phyloP scores from a whole-genome alignment of 768 basidiomycete genomes.

The Lactifluus hygrophoroides region DNA sequence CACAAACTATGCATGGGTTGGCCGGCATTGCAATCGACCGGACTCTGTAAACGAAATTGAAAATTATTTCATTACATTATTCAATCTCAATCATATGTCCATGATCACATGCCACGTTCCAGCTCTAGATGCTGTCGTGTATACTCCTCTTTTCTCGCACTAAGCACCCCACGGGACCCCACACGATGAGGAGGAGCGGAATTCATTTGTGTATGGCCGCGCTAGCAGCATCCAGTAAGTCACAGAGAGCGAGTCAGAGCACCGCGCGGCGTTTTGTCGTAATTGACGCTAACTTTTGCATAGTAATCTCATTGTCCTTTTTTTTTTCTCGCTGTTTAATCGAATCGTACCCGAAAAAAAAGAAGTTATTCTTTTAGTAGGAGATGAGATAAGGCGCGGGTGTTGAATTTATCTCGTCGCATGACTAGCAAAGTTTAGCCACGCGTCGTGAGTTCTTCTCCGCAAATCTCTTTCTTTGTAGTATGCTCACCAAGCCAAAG shows the following conservation, averaged over 20 bases:
- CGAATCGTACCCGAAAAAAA: too few species aligned
- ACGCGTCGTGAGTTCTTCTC: background rate
- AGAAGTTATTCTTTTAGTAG: background rate
- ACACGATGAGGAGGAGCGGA: slow-evolving; percentile 7
- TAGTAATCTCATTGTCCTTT: background rate
- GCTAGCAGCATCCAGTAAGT: slow-evolving; percentile 7
- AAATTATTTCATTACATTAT: too few species aligned
- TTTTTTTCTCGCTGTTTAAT: background rate
- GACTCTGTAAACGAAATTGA: too few species aligned
- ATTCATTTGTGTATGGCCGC: slow-evolving; percentile 15
- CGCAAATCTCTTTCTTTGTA: background rate
- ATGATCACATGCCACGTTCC: slow-evolving; percentile 11
- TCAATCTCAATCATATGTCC: slow-evolving; percentile 10
- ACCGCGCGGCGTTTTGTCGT: slow-evolving; percentile 5
- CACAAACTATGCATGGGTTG: background rate
- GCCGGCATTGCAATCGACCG: too few species aligned
- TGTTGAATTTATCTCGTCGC: background rate
- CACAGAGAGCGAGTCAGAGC: background rate
- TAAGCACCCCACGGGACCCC: slow-evolving; percentile 14
- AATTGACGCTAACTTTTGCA: background rate
- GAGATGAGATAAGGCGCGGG: slow-evolving; percentile 1
- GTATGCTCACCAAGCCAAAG: background rate
- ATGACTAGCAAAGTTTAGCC: background rate
- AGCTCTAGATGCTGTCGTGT: slow-evolving; percentile 7
- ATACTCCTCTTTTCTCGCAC: background rate